Evolutionary conservation across 257 asterid species (phyloP).

Genomic region (Ajuga chamaepitys): DNA sequence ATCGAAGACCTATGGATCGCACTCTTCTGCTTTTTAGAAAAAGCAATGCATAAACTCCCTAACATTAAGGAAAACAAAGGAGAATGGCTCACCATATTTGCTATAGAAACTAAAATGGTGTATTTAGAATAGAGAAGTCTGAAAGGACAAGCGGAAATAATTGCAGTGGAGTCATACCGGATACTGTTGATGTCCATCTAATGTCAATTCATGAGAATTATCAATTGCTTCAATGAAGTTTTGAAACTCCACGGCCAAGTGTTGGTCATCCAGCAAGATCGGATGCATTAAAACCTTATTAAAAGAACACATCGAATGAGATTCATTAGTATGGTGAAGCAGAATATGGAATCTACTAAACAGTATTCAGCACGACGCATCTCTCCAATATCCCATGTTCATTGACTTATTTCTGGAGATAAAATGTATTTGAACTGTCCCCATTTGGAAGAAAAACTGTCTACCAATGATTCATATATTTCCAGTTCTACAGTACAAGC

Average conservation of each 20-base stretch:
- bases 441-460: not conserved
- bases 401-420: slow-evolving; percentile 1
- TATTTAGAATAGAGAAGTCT: not conserved
- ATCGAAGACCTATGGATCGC: slow-evolving; percentile 82
- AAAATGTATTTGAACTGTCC: not conserved
- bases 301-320: slow-evolving; percentile 5
- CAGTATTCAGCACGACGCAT: not conserved
- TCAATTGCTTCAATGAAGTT: slow-evolving; percentile 81
- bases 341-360: slow-evolving; percentile 2
- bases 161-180: slow-evolving; percentile 49
- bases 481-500: not conserved
- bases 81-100: slow-evolving; percentile 8
- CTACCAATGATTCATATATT: not conserved
- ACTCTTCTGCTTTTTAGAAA: slow-evolving; percentile 81
- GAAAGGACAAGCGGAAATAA: slow-evolving; percentile 3
- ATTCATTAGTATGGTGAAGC: not conserved
- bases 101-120: slow-evolving; percentile 9
- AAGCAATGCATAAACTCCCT: slow-evolving; percentile 93
- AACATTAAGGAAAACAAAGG: slow-evolving; percentile 11
- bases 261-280: slow-evolving; percentile 70
- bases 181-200: slow-evolving; percentile 87
- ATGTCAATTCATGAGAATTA: slow-evolving; percentile 72
- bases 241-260: slow-evolving; percentile 67
- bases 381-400: slow-evolving; percentile 1
- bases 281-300: slow-evolving; percentile 87